Conservation (phyloP, 2,329 filamentous ascomycete species). For the Sporothrix sp. region DNA sequence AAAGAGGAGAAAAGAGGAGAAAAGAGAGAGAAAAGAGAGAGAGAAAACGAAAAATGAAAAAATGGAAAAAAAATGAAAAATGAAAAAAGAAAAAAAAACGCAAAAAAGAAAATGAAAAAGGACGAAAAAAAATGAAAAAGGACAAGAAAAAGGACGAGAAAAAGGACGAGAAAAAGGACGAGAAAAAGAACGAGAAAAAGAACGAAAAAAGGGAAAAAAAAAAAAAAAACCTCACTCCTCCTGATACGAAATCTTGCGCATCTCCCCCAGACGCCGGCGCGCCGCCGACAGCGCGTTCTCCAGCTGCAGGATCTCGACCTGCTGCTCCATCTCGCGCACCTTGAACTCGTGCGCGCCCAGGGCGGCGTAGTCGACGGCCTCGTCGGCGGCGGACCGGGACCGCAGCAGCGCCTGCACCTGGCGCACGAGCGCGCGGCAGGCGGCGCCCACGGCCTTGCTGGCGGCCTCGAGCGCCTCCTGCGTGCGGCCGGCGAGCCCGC, state of each 20-base stretch:
- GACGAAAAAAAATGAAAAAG: no score
- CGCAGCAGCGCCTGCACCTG: conserved; percentile 94
- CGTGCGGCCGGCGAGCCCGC: conserved; percentile 89
- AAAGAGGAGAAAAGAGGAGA: neutral
- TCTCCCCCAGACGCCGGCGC: conserved; percentile 79
- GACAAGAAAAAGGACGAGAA: neutral
- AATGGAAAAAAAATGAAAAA: neutral
- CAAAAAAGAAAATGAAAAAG: neutral
- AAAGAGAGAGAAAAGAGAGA: no score
- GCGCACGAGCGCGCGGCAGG: conserved; percentile 77
- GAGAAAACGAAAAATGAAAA: no score
- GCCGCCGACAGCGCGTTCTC: conserved; percentile 78
- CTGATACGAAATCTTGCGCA: conserved; percentile 94
- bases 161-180: neutral
- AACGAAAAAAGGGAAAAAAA: no score
- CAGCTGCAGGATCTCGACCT: conserved; percentile 96
- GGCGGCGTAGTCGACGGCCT: conserved; percentile 81
- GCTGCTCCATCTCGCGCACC: conserved; percentile 97
- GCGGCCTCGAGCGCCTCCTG: conserved; percentile 87
- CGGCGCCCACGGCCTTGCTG: conserved; percentile 82
- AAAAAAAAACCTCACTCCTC: no score
- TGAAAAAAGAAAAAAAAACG: neutral
- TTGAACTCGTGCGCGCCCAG: conserved; percentile 95
- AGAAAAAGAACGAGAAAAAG: no score
- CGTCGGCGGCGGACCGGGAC: conserved; percentile 71